A percentile compares a stretch with the other conserved stretches of the same genome.
Evolutionary conservation across 208 protist genomes (phyloP).

Genomic region (Leishmania tropica): DNA sequence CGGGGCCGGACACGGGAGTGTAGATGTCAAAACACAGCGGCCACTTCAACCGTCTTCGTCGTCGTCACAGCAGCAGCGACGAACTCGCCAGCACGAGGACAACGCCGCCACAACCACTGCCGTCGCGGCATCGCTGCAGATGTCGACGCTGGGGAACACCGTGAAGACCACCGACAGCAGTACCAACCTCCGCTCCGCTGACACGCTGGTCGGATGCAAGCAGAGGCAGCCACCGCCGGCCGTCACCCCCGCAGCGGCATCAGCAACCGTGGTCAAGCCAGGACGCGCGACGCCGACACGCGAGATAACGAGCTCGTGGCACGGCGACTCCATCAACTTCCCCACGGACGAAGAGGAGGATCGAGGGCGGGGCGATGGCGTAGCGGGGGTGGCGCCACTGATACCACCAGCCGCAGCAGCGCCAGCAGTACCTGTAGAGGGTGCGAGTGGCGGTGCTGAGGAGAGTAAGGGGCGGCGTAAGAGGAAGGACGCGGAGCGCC

Average conservation of each 20-base stretch:
- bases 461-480: neutral
- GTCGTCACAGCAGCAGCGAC: neutral
- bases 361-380: neutral
- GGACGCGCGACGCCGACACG: neutral
- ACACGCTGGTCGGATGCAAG: neutral
- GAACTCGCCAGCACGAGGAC: neutral
- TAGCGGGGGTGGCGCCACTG: neutral
- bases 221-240: neutral
- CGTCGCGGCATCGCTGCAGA: neutral
- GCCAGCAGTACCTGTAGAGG: neutral
- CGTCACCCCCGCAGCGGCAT: too few species aligned
- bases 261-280: neutral
- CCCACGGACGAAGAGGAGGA: constrained; percentile 1
- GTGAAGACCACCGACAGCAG: neutral
- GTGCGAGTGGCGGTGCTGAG: neutral
- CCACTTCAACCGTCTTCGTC: neutral
- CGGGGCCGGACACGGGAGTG: neutral
- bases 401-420: neutral
- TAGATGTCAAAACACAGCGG: neutral
- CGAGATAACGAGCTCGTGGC: neutral
- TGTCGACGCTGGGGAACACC: neutral
- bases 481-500: neutral
- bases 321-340: constrained; percentile 13
- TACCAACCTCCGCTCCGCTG: neutral
- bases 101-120: neutral